Evolutionary conservation across 2,329 filamentous ascomycete species (phyloP).

Genomic region (Orbilia brochopaga): DNA sequence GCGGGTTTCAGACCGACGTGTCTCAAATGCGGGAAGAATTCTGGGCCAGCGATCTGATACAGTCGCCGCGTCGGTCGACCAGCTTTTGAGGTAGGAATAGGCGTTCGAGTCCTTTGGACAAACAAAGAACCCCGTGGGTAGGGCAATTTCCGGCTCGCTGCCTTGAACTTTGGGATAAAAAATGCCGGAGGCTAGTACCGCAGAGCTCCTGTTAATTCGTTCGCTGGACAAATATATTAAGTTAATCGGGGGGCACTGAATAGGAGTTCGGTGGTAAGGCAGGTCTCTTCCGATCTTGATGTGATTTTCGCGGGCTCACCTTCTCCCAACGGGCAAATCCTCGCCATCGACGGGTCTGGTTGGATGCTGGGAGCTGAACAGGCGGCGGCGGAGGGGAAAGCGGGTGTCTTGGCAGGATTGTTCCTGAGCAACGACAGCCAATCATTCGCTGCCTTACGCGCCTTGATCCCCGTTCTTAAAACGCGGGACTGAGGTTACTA

Average conservation of each 20-base stretch:
- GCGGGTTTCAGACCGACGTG: constrained; percentile 38
- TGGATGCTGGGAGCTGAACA: constrained; percentile 40
- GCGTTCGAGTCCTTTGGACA: constrained; percentile 36
- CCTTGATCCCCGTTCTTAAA: constrained; percentile 44
- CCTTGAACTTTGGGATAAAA: no score
- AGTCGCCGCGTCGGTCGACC: constrained; percentile 34
- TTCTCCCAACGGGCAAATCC: constrained; percentile 41
- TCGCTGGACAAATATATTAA: constrained; percentile 14
- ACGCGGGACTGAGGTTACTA: constrained; percentile 51
- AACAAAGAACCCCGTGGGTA: constrained; percentile 45
- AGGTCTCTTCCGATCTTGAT: constrained; percentile 51
- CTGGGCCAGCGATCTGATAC: constrained; percentile 30
- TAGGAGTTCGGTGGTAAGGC: constrained; percentile 26
- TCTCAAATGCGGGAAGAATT: constrained; percentile 28
- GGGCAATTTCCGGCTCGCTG: constrained; percentile 34
- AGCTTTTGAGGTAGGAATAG: constrained; percentile 33
- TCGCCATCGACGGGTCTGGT: constrained; percentile 46
- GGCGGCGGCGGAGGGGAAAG: constrained; percentile 24
- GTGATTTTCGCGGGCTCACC: constrained; percentile 48
- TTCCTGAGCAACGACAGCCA: constrained; percentile 48
- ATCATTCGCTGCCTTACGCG: constrained; percentile 46
- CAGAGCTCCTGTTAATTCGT: constrained; percentile 41
- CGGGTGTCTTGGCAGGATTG: constrained; percentile 36
- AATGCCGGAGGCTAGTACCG: constrained; percentile 23
- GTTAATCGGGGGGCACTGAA: constrained; percentile 19